Evolutionary conservation across 2,329 filamentous ascomycete species (phyloP).

Genomic region (Alternaria tenuissima): DNA sequence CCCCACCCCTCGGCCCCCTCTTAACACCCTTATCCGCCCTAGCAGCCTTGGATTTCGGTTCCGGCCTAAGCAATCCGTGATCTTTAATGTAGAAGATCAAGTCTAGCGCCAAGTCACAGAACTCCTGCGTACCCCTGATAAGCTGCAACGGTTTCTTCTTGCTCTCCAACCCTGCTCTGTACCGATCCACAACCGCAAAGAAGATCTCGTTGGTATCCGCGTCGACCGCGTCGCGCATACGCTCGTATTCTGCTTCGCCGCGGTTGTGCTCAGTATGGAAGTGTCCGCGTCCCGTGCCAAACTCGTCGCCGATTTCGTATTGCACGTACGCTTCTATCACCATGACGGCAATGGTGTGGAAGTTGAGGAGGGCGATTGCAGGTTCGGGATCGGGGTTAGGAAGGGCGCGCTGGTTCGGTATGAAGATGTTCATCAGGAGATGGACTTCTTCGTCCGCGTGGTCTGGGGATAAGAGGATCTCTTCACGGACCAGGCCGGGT

Average conservation of each 20-base stretch:
- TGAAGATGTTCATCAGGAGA: slow-evolving; percentile 40
- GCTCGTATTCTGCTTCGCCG: slow-evolving; percentile 11
- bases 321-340: slow-evolving; percentile 39
- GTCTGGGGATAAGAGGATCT: slow-evolving; percentile 37
- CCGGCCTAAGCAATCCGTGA: slow-evolving; percentile 26
- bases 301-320: slow-evolving; percentile 39
- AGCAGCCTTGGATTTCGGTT: slow-evolving; percentile 18
- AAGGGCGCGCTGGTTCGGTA: slow-evolving; percentile 35
- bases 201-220: slow-evolving; percentile 44
- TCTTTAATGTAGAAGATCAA: slow-evolving; percentile 42
- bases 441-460: slow-evolving; percentile 34
- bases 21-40: slow-evolving; percentile 28
- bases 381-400: slow-evolving; percentile 29
- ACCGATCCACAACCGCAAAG: slow-evolving; percentile 43
- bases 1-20: slow-evolving; percentile 17
- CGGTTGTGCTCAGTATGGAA: slow-evolving; percentile 15
- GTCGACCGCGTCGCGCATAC: slow-evolving; percentile 13
- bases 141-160: slow-evolving; percentile 24
- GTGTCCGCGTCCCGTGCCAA: slow-evolving; percentile 20
- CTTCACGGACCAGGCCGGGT: slow-evolving; percentile 49
- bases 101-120: slow-evolving; percentile 44
- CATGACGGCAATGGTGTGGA: slow-evolving; percentile 45
- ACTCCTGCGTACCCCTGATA: slow-evolving; percentile 44
- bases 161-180: slow-evolving; percentile 34
- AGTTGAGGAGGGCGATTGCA: slow-evolving; percentile 39